Evolutionary conservation across 2,329 filamentous ascomycete genomes (phyloP).

Genomic region (Diaporthe australafricana): DNA sequence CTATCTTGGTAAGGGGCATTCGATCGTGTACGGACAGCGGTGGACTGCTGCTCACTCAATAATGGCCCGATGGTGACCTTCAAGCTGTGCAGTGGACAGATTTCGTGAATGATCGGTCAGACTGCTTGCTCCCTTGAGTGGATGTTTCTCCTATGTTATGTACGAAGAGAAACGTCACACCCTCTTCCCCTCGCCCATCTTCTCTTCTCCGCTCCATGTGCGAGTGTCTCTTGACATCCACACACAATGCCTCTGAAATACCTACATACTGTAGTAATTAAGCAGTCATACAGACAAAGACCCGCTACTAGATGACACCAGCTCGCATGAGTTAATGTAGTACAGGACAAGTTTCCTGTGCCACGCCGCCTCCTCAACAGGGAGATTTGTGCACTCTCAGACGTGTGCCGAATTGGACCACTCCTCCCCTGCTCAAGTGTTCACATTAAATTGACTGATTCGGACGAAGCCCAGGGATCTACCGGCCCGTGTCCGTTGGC

Average conservation of each 20-base stretch:
- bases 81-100: conserved; percentile 14
- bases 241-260: background rate
- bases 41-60: conserved; percentile 1
- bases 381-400: conserved; percentile 2
- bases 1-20: background rate
- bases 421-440: background rate
- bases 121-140: background rate
- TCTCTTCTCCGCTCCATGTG: too few species aligned
- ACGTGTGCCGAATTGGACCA: background rate
- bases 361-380: background rate
- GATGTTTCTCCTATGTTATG: background rate
- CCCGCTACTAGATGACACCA: background rate
- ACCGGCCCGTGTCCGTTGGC: background rate
- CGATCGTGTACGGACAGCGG: background rate
- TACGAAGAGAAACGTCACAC: background rate
- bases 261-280: background rate
- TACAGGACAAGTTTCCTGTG: background rate
- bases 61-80: background rate
- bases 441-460: background rate
- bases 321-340: background rate
- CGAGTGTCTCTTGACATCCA: background rate
- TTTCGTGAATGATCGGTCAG: background rate
- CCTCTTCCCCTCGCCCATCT: background rate
- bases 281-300: background rate
- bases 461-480: background rate